phyloP scores from a whole-genome alignment of 352 stramenopile species.

The Blastocystis sp. region DNA sequence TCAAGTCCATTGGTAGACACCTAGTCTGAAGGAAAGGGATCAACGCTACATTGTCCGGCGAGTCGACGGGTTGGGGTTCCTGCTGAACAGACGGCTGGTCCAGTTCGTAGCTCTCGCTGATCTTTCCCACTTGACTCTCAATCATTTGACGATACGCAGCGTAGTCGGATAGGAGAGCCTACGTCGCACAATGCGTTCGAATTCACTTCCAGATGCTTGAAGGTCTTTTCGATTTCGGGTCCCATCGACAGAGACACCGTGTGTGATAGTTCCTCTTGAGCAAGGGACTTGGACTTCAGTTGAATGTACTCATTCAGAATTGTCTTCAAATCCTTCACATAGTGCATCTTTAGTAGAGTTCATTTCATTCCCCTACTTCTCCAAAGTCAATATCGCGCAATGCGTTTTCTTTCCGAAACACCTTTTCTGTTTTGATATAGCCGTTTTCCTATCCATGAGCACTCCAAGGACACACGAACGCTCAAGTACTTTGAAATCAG shows the following conservation, averaged over 20 bases:
- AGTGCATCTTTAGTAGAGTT: background rate
- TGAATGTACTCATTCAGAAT: conserved; percentile 42
- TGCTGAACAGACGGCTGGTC: background rate
- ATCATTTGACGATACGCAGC: conserved; percentile 14
- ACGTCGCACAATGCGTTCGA: too few species aligned
- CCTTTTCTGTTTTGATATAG: background rate
- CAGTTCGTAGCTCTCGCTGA: background rate
- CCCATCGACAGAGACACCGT: background rate
- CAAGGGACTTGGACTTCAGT: background rate
- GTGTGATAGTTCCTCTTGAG: background rate
- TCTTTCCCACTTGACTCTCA: background rate
- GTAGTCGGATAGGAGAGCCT: conserved; percentile 15
- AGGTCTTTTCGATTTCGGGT: background rate
- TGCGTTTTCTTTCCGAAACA: conserved; percentile 23
- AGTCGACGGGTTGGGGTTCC: background rate
- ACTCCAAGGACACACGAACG: background rate
- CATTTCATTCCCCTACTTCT: background rate
- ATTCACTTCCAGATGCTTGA: conserved; percentile 4
- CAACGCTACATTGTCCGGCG: too few species aligned
- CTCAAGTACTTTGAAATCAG: conserved; percentile 16
- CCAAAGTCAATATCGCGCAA: background rate
- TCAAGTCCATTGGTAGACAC: background rate
- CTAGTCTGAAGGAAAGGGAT: too few species aligned
- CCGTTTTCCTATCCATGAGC: conserved; percentile 14
- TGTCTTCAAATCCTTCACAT: background rate